Percentiles rank a stretch among this genome's conserved stretches.
Evolutionary conservation across 2,329 filamentous ascomycete genomes (phyloP).

Genomic region (Penicillium sp.): DNA sequence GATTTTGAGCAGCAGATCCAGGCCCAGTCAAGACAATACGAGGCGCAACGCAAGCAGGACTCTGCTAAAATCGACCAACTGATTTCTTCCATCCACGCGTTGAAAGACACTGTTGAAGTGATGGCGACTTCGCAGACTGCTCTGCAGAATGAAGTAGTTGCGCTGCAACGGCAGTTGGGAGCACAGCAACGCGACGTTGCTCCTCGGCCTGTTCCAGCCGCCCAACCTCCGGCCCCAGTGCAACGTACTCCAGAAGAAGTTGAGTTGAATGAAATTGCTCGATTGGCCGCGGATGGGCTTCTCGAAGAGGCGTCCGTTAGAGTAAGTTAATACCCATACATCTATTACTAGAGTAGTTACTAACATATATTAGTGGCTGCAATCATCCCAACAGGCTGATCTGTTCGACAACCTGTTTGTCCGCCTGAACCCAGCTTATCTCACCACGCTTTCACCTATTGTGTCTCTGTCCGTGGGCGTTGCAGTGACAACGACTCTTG

Average conservation of each 20-base stretch:
- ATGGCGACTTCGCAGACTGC: conserved; percentile 41
- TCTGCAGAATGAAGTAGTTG: conserved; percentile 40
- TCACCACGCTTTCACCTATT: conserved; percentile 53
- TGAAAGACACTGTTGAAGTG: conserved; percentile 51
- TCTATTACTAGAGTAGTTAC: conserved; percentile 12
- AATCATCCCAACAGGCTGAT: conserved; percentile 55
- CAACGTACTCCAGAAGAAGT: conserved; percentile 33
- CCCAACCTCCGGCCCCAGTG: conserved; percentile 7
- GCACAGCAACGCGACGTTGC: conserved; percentile 12
- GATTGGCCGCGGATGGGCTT: conserved; percentile 35
- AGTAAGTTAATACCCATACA: conserved; percentile 25
- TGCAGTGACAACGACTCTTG: conserved; percentile 56
- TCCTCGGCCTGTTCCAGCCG: conserved; percentile 20
- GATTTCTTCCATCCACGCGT: conserved; percentile 48
- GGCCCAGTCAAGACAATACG: conserved; percentile 50
- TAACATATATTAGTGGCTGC: conserved; percentile 52
- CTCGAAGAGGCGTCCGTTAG: conserved; percentile 46
- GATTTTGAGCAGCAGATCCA: conserved; percentile 63
- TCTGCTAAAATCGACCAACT: conserved; percentile 60
- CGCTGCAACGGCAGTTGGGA: conserved; percentile 28
- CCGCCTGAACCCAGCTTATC: conserved; percentile 53
- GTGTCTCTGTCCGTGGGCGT: conserved; percentile 59
- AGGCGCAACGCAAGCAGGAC: conserved; percentile 51
- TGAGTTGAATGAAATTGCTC: conserved; percentile 40
- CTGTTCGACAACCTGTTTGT: conserved; percentile 62